Conservation (phyloP, 345 rosid species). For the Populus tremula region DNA sequence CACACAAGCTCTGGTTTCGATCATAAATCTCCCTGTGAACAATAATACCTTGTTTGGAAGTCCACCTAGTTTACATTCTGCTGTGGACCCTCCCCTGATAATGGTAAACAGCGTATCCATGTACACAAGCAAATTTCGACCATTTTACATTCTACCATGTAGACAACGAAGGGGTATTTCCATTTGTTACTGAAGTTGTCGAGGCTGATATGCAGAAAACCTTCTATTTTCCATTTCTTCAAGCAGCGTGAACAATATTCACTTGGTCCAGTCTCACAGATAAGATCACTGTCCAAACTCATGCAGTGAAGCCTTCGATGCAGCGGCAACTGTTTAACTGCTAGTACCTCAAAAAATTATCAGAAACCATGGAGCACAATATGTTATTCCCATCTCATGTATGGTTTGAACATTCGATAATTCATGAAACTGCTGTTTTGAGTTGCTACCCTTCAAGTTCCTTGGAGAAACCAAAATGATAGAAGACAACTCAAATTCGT, state of each 20-base stretch:
- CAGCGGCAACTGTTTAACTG: no score
- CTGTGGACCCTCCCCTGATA: no score
- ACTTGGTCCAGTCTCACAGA: background rate
- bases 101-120: no score
- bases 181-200: background rate
- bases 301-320: no score
- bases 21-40: no score
- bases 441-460: background rate
- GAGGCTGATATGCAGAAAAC: background rate
- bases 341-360: background rate
- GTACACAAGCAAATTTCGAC: no score
- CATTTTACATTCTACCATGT: background rate
- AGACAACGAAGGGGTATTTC: background rate
- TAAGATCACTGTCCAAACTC: background rate
- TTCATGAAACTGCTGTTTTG: background rate
- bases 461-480: background rate
- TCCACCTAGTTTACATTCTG: no score
- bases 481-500: slow-evolving; percentile 14
- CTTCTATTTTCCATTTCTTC: background rate
- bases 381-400: background rate
- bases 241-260: background rate
- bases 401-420: background rate
- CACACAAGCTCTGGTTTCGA: no score
- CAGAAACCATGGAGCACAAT: background rate
- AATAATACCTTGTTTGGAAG: no score